Evolutionary conservation across 441 rosid genomes (phyloP), one percentile per base, ranked within the genome.

Genomic region (Macaranga tanarius): DNA sequence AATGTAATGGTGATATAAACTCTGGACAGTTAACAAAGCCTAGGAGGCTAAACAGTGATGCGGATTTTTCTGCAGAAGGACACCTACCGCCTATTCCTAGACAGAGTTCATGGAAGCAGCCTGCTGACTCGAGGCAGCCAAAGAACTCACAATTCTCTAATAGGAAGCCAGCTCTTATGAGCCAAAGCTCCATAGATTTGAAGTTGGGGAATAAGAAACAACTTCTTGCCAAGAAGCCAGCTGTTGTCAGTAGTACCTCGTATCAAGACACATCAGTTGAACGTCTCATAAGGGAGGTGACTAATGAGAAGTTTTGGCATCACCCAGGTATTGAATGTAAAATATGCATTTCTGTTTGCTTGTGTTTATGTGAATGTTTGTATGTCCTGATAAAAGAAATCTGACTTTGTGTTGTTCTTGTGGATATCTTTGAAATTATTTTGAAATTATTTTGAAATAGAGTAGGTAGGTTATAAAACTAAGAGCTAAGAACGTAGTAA

Each of bases 181-280:
- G 84, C 79, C 98, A 91, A 82, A 81, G 77, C 76, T 86, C 88
- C 73, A 40, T 75, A 69, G 99, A 95, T 78, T 67, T 85, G 2
- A 95, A 91, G 84, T 78, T 79, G 47, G 90, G 86, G 58, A 86
- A 76, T 79, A 95, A 93, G 84, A 95, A 93, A 81, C 81, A 80
- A 79, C 79, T 78, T 73, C 76, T 83, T 77, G 70, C 85, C 72
- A 95, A 92, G 85, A 95, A 89, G 79, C 76, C 83, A 70, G 77
- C 72, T 45, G 73, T 74, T 60, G 77, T 67, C 69, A 77, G 82
- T 65, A 77, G 81, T 78, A 75, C 75, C 59, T 79, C 88, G 20
- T 91, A 91, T 80, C 98, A 90, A 71, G 99, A 95, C 82, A 87
- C 99, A 25, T 95, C 99, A 26, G 99, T 95, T 74, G 99, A 95